Evolutionary conservation across 495 filamentous ascomycete genomes (phyloP), one percentile per base, ranked within the genome.

Genomic region (Pseudoneurospora amorphoporcata): DNA sequence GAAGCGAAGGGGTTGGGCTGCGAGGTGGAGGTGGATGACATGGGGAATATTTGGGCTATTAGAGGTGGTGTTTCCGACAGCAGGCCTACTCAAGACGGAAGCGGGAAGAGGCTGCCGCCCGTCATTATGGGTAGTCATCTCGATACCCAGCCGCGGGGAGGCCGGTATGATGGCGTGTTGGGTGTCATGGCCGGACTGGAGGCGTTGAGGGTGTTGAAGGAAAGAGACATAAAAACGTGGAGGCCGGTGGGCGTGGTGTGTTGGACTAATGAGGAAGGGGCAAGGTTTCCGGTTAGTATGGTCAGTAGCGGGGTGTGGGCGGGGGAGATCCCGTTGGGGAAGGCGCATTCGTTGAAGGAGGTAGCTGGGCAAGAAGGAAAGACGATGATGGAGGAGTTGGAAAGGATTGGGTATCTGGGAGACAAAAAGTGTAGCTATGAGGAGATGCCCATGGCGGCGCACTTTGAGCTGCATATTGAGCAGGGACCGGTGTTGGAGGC

Each of bases 241-340:
- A 92, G 88, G 73, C 88, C 89, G 5, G 80, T 94, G 10, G 91
- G 91, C 8, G 87, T 92, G 9, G 87, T 94, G 1, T 92, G 93
- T 74, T 95, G 92, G 92, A 94, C 92, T 0, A 94, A 94, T 75
- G 92, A 94, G 78, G 92, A 94, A 78, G 92, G 92, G 2, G 92
- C 92, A 0, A 86, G 92, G 9, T 95, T 94, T 76, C 92, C 92
- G 4, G 87, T 91, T 23, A 91, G 89, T 72, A 94, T 94, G 91
- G 77, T 91, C 7, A 83, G 89, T 8, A 92, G 91, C 4, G 92
- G 92, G 4, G 92, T 95, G 35, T 94, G 92, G 92, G 87, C 91
- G 1, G 91, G 87, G 45, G 83, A 82, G 43, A 90, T 92, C 41
- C 80, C 90, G 14, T 77, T 93, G 32, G 84, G 88, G 23, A 82